Evolutionary conservation across 148 eudicot species (phyloP), one percentile per base, ranked within the genome.

Genomic region (Amaranthus cruentus): DNA sequence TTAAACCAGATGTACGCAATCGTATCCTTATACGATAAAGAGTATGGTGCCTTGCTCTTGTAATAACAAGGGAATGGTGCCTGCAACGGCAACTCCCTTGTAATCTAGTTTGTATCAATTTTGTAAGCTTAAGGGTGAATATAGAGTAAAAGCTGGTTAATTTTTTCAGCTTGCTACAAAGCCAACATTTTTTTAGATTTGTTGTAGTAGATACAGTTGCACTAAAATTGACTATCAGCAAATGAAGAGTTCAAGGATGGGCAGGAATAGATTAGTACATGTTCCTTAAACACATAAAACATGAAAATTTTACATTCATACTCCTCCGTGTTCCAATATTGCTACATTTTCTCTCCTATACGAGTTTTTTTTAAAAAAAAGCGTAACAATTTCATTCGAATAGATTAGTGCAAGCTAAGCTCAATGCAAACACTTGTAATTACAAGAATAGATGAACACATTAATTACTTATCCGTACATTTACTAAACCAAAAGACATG

Each of bases 31-130:
- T 28, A 28, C 38, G 38, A 28, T 28, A 28, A 28, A 28, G 38
- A 28, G 38, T 28, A 28, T 28, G 2, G 38, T 28, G 38, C 38
- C 38, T 28, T 28, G 38, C 38, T 13, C 67, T 63, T 43, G 11
- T 7, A 44, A 46, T 38, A 47, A 11, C 68, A 65, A 47, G 28
- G 38, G 68, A n/a, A 65, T 65, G 53, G 68, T 65, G 68, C 52
- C 28, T 47, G 0, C 1, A 47, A 28, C 11, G 53, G 38, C 52
- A 65, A 65, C 68, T n/a, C 68, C 68, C 52, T n/a, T 4, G 13
- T 12, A 49, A 8, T 47, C 5, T 49, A 66, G 68, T 28, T 28
- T 28, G 38, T 47, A 49, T 66, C 55, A 49, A 66, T 66, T 48
- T 48, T 66, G 69, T 66, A 49, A n/a, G 47, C 13, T 13, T 2